These are phyloP conservation scores for Evernia prunastri DNA, from an alignment of 495 filamentous ascomycete genomes.

Conservation along the genomic window DNA sequence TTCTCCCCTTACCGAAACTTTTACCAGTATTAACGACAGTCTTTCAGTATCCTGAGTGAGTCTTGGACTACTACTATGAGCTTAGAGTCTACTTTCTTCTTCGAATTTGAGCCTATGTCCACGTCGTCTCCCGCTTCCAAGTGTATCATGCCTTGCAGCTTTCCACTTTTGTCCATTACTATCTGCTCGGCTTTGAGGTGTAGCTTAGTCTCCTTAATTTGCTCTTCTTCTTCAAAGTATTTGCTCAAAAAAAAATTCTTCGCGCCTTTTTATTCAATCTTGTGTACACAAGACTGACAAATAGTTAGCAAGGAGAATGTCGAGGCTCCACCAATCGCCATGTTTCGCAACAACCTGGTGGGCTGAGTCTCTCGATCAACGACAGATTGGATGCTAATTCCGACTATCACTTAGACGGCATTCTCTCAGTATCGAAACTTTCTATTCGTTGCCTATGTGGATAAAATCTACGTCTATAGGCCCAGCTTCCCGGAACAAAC, in stretches of 20 bases:
- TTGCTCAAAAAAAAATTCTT: too few relatives aligned
- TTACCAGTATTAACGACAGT: background rate
- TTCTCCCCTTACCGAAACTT: too few relatives aligned
- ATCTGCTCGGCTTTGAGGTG: background rate
- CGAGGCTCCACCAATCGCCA: slow-evolving; percentile 31
- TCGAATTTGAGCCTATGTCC: background rate
- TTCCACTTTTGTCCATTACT: background rate
- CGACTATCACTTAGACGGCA: slow-evolving; percentile 36
- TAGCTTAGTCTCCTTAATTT: too few relatives aligned
- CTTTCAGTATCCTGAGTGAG: slow-evolving; percentile 9
- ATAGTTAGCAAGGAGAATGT: background rate
- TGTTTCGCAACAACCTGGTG: slow-evolving; percentile 50
- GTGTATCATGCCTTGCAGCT: background rate
- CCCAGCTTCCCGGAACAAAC: slow-evolving; percentile 60
- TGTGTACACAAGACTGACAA: background rate
- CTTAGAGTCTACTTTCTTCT: background rate
- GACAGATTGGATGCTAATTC: background rate
- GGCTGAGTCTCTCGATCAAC: background rate
- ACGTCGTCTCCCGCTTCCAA: background rate
- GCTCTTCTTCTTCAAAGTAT: too few relatives aligned
- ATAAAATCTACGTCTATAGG: slow-evolving; percentile 66
- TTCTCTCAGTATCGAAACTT: slow-evolving; percentile 57
- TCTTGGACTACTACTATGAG: background rate
- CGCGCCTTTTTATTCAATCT: too few relatives aligned
- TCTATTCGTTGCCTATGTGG: slow-evolving; percentile 68